Evolutionary conservation across 495 filamentous ascomycete species (phyloP).

Genomic region (Margaritispora aquatica): DNA sequence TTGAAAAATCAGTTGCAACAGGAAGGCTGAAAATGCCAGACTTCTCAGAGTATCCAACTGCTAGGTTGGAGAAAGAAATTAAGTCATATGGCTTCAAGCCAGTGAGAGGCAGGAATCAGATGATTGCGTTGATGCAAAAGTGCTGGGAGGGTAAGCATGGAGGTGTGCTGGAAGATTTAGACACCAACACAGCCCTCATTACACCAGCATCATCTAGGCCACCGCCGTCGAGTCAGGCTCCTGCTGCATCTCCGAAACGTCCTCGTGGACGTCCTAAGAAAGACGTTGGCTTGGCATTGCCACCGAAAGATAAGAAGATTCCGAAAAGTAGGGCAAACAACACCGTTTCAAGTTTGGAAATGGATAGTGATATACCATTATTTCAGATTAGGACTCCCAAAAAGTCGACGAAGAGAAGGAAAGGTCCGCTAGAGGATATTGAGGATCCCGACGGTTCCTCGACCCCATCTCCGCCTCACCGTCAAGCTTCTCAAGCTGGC

Average conservation of each 20-base stretch:
- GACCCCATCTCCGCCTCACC: slow-evolving; percentile 21
- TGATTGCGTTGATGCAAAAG: slow-evolving; percentile 64
- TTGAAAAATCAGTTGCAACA: not conserved
- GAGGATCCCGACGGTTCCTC: slow-evolving; percentile 50
- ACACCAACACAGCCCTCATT: slow-evolving; percentile 8
- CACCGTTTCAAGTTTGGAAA: slow-evolving; percentile 4
- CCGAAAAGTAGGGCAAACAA: slow-evolving; percentile 22
- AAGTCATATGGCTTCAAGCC: slow-evolving; percentile 68
- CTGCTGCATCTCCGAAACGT: slow-evolving; percentile 23
- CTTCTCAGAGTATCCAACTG: slow-evolving; percentile 57
- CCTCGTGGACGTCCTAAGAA: slow-evolving; percentile 41
- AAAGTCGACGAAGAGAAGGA: slow-evolving; percentile 16
- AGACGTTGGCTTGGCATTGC: slow-evolving; percentile 12
- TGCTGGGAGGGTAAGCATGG: slow-evolving; percentile 58
- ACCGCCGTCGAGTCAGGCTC: slow-evolving; percentile 1
- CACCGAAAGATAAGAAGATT: slow-evolving; percentile 12
- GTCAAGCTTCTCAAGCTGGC: slow-evolving; percentile 7
- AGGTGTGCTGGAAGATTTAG: slow-evolving; percentile 12
- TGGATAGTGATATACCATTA: slow-evolving; percentile 11
- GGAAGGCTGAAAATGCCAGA: slow-evolving; percentile 41
- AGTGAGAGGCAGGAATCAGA: slow-evolving; percentile 59
- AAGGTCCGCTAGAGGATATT: slow-evolving; percentile 46
- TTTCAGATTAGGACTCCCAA: slow-evolving; percentile 19
- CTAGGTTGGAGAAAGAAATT: slow-evolving; percentile 56
- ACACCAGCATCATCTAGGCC: not conserved